These are phyloP conservation scores for Penicillium glabrum DNA, from an alignment of 2,329 filamentous ascomycete genomes.

Conservation along the genomic window DNA sequence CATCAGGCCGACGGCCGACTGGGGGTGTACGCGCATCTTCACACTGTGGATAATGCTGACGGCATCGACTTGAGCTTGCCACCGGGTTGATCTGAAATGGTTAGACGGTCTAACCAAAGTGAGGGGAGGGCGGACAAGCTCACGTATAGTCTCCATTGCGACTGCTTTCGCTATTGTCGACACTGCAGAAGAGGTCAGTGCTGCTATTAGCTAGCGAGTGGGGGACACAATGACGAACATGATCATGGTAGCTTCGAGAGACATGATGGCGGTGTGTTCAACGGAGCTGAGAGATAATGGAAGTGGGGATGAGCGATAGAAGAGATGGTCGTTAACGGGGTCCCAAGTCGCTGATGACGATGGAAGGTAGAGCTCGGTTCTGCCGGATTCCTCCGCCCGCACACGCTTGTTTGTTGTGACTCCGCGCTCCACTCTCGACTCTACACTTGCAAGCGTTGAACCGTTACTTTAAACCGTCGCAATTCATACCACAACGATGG, in stretches of 20 bases:
- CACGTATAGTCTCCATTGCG: conserved; percentile 88
- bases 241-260: conserved; percentile 98
- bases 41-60: conserved; percentile 93
- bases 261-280: conserved; percentile 68
- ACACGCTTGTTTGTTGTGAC: conserved; percentile 26
- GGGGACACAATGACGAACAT: conserved; percentile 51
- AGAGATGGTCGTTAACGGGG: conserved; percentile 3
- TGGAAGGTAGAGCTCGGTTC: conserved; percentile 29
- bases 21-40: conserved; percentile 92
- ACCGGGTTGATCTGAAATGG: conserved; percentile 76
- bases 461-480: not conserved
- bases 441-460: not conserved
- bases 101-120: conserved; percentile 7
- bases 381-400: conserved; percentile 18
- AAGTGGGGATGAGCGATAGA: conserved; percentile 11
- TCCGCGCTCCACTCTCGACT: conserved; percentile 18
- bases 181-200: conserved; percentile 49
- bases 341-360: conserved; percentile 27
- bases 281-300: conserved; percentile 7
- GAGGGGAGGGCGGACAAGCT: conserved; percentile 15
- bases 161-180: conserved; percentile 98
- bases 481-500: conserved; percentile 29
- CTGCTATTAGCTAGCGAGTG: not conserved
- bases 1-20: conserved; percentile 97
- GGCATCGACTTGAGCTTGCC: conserved; percentile 93